phyloP scores from a whole-genome alignment of 225 moss, liverwort and hornwort species.

The Sphagnum contortum region DNA sequence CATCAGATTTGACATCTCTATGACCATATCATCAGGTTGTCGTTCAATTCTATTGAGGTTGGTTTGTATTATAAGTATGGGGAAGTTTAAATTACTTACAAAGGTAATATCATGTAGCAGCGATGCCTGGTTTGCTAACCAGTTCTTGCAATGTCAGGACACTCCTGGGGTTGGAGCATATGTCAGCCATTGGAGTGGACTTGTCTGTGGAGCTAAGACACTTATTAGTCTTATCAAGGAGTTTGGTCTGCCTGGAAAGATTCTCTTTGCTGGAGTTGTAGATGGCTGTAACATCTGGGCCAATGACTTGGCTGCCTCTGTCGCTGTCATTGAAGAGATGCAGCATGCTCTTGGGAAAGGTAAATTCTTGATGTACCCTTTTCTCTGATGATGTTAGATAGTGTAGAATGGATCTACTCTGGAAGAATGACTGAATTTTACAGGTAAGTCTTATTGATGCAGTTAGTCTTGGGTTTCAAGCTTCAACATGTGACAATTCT shows the following conservation, averaged over 20 bases:
- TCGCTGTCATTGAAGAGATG: constrained; percentile 48
- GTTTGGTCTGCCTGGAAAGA: constrained; percentile 40
- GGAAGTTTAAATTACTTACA: too few relatives aligned
- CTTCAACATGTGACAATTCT: too few relatives aligned
- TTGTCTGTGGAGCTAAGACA: constrained; percentile 64
- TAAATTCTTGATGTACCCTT: not conserved
- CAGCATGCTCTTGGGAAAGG: constrained; percentile 42
- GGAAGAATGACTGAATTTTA: too few relatives aligned
- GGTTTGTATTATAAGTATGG: too few relatives aligned
- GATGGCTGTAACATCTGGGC: constrained; percentile 80
- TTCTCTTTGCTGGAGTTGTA: constrained; percentile 65
- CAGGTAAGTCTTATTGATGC: too few relatives aligned
- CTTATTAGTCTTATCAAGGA: constrained; percentile 55
- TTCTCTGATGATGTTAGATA: too few relatives aligned
- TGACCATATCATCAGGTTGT: too few relatives aligned
- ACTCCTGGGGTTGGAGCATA: constrained; percentile 27
- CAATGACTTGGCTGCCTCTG: constrained; percentile 58
- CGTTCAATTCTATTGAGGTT: too few relatives aligned
- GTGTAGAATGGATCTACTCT: too few relatives aligned
- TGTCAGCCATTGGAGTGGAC: constrained; percentile 60
- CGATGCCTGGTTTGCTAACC: not conserved
- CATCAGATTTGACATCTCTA: too few relatives aligned
- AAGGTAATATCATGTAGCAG: too few relatives aligned
- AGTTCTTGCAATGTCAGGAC: constrained; percentile 19
- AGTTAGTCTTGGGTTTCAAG: too few relatives aligned